Conservation (phyloP, 1,284 basidiomycete genomes). For the Phenoliferia sp. region DNA sequence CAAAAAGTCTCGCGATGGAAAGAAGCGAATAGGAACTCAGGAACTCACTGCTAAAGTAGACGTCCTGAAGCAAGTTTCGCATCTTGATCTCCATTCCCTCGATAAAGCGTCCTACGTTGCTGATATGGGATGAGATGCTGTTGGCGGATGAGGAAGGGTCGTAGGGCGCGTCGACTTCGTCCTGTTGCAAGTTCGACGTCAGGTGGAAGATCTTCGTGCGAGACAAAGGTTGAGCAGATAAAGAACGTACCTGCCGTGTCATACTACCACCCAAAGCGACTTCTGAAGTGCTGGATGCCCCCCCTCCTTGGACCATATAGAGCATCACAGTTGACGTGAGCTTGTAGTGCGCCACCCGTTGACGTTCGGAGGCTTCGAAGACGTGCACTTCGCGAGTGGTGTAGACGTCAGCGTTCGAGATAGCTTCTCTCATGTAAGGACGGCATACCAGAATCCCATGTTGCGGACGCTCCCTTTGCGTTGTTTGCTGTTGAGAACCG, state of each 20-base stretch:
- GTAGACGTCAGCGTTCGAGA: neutral
- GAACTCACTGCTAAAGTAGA: slow-evolving; percentile 62
- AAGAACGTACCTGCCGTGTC: slow-evolving; percentile 75
- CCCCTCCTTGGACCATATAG: slow-evolving; percentile 60
- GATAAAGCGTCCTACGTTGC: slow-evolving; percentile 87
- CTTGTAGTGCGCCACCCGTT: slow-evolving; percentile 90
- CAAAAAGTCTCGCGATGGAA: slow-evolving; percentile 40
- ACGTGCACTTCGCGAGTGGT: slow-evolving; percentile 66
- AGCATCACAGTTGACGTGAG: slow-evolving; percentile 97
- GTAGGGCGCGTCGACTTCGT: slow-evolving; percentile 78
- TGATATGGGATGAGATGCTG: slow-evolving; percentile 73
- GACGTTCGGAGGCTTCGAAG: slow-evolving; percentile 86
- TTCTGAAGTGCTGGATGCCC: slow-evolving; percentile 52
- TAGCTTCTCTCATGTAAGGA: neutral
- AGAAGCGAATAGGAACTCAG: neutral
- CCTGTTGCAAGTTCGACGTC: slow-evolving; percentile 51
- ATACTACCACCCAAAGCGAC: slow-evolving; percentile 89
- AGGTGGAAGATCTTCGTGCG: neutral
- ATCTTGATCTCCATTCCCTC: slow-evolving; percentile 99
- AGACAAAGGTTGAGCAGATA: neutral
- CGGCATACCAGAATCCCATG: slow-evolving; percentile 72
- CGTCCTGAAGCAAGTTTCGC: slow-evolving; percentile 91
- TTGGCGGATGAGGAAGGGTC: slow-evolving; percentile 42
- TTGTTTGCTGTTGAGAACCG: slow-evolving; percentile 1
- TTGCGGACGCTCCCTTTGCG: slow-evolving; percentile 50